A percentile compares a stretch with the other conserved stretches of the same genome.
These are phyloP conservation scores for Mucor plumbeus DNA, from an alignment of 371 early-diverging fungal genomes.

Conservation along the genomic window DNA sequence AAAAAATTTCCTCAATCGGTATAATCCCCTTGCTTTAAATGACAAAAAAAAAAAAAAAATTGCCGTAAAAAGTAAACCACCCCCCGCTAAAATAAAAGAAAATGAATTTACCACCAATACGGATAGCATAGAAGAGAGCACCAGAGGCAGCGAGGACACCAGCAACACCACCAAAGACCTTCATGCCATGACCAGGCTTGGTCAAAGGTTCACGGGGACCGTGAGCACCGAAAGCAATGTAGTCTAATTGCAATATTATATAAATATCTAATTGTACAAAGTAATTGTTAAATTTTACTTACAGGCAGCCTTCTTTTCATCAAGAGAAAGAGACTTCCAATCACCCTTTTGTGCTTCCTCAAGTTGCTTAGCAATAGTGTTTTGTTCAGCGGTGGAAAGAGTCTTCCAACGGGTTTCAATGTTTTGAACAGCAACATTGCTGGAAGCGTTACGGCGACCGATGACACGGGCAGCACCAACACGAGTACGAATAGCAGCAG, in stretches of 20 bases:
- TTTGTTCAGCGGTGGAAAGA: constrained; percentile 85
- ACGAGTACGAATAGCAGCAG: constrained; percentile 48
- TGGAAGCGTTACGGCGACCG: constrained; percentile 53
- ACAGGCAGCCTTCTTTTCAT: constrained; percentile 95
- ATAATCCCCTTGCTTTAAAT: not conserved
- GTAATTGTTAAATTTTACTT: constrained; percentile 36
- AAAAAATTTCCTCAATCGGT: not conserved
- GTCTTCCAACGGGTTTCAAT: constrained; percentile 85
- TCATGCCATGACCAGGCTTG: constrained; percentile 75
- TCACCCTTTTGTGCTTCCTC: constrained; percentile 89
- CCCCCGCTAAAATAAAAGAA: constrained; percentile 18
- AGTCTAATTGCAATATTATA: constrained; percentile 52
- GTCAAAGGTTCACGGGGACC: constrained; percentile 84
- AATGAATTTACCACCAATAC: constrained; percentile 64
- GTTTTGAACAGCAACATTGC: constrained; percentile 70
- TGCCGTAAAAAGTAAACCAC: not conserved
- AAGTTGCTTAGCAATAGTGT: constrained; percentile 80
- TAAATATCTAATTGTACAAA: not conserved
- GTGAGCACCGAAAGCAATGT: constrained; percentile 94
- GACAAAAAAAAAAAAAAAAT: not conserved
- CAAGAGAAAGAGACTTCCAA: constrained; percentile 90
- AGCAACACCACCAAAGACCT: constrained; percentile 76
- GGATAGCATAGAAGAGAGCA: constrained; percentile 73
- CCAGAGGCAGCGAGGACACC: constrained; percentile 62
- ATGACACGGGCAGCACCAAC: constrained; percentile 40